A percentile compares a stretch with the other conserved stretches of the same genome.
phyloP scores from a whole-genome alignment of 2,329 filamentous ascomycete species.

The Penicillium sp. region DNA sequence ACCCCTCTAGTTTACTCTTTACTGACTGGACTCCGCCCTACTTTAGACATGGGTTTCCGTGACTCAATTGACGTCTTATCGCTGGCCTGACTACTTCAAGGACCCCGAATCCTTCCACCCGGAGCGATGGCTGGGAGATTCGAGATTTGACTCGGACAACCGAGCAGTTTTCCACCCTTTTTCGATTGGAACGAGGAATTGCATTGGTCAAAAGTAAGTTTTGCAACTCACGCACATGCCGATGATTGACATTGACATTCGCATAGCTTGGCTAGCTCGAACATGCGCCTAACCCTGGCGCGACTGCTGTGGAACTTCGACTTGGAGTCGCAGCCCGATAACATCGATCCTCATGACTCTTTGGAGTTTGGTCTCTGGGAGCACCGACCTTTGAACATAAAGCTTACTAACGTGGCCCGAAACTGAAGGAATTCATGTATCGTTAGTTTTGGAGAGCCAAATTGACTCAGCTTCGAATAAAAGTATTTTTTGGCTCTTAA shows the following conservation, averaged over 20 bases:
- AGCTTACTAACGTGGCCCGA: background rate
- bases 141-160: conserved; percentile 7
- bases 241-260: background rate
- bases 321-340: conserved; percentile 4
- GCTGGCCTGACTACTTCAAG: conserved; percentile 4
- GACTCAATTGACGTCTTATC: conserved; percentile 1
- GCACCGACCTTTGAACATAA: background rate
- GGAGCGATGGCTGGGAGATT: conserved; percentile 9
- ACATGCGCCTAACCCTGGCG: conserved; percentile 4
- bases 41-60: conserved; percentile 12
- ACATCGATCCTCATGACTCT: conserved; percentile 5
- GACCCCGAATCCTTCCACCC: conserved; percentile 8
- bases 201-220: conserved; percentile 7
- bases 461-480: too few species aligned
- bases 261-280: conserved; percentile 5
- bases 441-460: too few species aligned
- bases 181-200: conserved; percentile 10
- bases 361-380: conserved; percentile 10
- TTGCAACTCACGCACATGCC: background rate
- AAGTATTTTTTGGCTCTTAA: too few species aligned
- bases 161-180: conserved; percentile 5
- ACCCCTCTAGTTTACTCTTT: background rate
- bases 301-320: conserved; percentile 13
- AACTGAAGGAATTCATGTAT: too few species aligned
- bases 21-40: too few species aligned